A percentile compares a stretch with the other conserved stretches of the same genome.
These are phyloP conservation scores for Biscogniauxia sp. DNA, from an alignment of 2,329 filamentous ascomycete species.

Conservation along the genomic window DNA sequence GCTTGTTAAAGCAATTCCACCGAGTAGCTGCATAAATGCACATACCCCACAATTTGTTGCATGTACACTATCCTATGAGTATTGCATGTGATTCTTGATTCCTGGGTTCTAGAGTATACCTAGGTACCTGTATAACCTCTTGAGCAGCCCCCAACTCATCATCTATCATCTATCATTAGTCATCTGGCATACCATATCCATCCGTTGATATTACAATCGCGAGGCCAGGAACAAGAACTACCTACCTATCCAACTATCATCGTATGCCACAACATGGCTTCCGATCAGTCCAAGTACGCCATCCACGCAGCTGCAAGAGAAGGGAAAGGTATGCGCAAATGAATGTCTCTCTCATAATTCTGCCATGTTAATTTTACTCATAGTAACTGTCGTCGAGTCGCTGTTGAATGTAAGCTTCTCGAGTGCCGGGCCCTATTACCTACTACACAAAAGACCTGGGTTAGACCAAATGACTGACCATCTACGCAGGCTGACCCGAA, in stretches of 20 bases:
- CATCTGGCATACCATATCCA: no score
- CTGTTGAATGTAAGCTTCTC: conserved; percentile 59
- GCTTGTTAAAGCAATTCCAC: no score
- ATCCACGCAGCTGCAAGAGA: conserved; percentile 86
- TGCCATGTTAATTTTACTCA: background rate
- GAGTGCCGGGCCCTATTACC: background rate
- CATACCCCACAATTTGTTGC: background rate
- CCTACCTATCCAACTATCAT: background rate
- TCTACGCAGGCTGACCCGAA: conserved; percentile 70
- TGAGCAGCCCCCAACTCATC: no score
- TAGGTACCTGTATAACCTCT: background rate
- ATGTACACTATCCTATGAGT: no score
- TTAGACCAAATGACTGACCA: conserved; percentile 2
- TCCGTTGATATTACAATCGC: no score
- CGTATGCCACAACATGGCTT: conserved; percentile 26
- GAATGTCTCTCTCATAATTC: background rate
- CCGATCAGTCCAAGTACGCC: conserved; percentile 63
- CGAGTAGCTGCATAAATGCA: no score
- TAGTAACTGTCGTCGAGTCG: conserved; percentile 71
- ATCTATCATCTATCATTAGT: no score
- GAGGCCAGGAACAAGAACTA: background rate
- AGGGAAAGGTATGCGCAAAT: conserved; percentile 64
- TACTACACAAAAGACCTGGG: background rate
- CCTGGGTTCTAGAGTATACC: no score
- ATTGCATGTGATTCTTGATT: no score